Conservation (phyloP, 2,329 filamentous ascomycete species). For the Ophiostoma montium region DNA sequence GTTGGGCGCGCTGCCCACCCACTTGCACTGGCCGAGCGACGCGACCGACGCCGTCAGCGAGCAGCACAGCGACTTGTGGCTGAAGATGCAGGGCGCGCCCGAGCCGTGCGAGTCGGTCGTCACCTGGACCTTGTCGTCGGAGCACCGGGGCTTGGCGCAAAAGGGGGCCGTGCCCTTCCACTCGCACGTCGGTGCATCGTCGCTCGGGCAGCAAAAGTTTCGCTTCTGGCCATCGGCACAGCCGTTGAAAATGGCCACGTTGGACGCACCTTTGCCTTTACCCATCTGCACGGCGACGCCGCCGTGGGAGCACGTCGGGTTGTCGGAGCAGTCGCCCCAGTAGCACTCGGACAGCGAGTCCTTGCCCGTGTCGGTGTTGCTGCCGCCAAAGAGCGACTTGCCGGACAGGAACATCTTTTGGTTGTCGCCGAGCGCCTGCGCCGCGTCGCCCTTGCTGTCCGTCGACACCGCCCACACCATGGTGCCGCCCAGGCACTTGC, state of each 20-base stretch:
- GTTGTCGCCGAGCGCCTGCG: neutral
- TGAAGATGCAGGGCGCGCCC: neutral
- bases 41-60: neutral
- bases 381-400: neutral
- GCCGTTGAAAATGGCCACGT: neutral
- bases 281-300: neutral
- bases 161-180: neutral
- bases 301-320: neutral
- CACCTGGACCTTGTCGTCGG: neutral
- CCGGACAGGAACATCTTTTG: neutral
- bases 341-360: neutral
- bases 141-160: neutral
- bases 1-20: neutral
- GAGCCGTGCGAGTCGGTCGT: neutral
- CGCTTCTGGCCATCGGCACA: neutral
- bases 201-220: neutral
- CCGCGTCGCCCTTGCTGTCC: neutral
- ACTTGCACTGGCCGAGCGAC: neutral
- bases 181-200: neutral
- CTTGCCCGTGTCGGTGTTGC: neutral
- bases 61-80: neutral
- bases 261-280: neutral
- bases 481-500: constrained; percentile 16
- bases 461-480: constrained; percentile 12
- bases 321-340: neutral